These are phyloP conservation scores for Candida dendrica DNA, from an alignment of 805 yeast species.

Conservation along the genomic window DNA sequence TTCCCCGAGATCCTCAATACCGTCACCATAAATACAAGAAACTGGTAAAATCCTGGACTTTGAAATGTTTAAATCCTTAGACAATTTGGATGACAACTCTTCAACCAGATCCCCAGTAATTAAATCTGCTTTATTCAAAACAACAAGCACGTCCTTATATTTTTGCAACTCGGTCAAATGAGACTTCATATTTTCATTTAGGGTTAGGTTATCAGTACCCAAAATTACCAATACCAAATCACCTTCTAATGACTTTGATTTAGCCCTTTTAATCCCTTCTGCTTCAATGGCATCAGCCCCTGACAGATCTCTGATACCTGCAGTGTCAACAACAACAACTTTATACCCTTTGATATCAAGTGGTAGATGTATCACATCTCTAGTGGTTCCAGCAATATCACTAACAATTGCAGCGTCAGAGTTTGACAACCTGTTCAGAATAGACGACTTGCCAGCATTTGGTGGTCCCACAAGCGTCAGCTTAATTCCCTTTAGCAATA, in stretches of 20 bases:
- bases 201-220: conserved; percentile 34
- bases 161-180: conserved; percentile 28
- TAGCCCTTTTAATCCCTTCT: conserved; percentile 80
- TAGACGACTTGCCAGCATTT: conserved; percentile 91
- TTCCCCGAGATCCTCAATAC: conserved; percentile 41
- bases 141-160: conserved; percentile 30
- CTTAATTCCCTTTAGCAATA: conserved; percentile 66
- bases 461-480: conserved; percentile 83
- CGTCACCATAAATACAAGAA: conserved; percentile 56
- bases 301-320: conserved; percentile 62
- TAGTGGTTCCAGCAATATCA: conserved; percentile 86
- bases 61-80: conserved; percentile 15
- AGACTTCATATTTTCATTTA: conserved; percentile 30
- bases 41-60: conserved; percentile 27
- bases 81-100: conserved; percentile 16
- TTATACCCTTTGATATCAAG: conserved; percentile 80
- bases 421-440: conserved; percentile 67
- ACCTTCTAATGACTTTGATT: conserved; percentile 45
- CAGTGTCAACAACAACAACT: conserved; percentile 83
- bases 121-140: conserved; percentile 59
- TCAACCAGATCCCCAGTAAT: conserved; percentile 14
- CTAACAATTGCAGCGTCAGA: conserved; percentile 89
- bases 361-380: conserved; percentile 80
- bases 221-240: conserved; percentile 66
- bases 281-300: conserved; percentile 54